These are phyloP conservation scores for Fistulina hepatica DNA, from an alignment of 1,284 basidiomycete species.

Conservation along the genomic window DNA sequence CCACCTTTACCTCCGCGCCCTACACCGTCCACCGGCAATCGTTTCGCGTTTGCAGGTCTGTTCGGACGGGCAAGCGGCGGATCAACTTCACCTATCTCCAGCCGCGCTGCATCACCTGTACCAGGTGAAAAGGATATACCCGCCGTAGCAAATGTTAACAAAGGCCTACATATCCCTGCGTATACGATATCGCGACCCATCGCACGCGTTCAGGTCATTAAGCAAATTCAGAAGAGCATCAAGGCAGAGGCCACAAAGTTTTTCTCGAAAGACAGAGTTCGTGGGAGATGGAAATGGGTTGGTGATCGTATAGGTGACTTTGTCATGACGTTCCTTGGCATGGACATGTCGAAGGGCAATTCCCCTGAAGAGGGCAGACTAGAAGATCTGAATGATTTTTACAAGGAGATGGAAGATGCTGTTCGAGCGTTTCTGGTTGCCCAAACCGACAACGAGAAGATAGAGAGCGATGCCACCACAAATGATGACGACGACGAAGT, in stretches of 20 bases:
- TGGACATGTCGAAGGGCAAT: conserved; percentile 14
- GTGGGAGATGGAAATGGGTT: conserved; percentile 45
- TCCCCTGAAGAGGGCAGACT: conserved; percentile 34
- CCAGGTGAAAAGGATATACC: too few relatives aligned
- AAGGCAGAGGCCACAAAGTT: conserved; percentile 49
- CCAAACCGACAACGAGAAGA: conserved; percentile 14
- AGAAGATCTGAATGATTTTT: conserved; percentile 46
- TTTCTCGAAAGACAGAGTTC: conserved; percentile 24
- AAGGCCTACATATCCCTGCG: conserved; percentile 41
- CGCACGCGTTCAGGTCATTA: conserved; percentile 44
- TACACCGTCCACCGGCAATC: conserved; percentile 8
- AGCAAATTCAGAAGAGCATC: conserved; percentile 40
- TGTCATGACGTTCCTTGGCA: conserved; percentile 18
- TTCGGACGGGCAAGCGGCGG: conserved; percentile 25
- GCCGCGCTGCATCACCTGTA: conserved; percentile 60
- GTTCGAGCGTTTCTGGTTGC: conserved; percentile 18
- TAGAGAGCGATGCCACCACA: conserved; percentile 14
- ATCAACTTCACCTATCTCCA: conserved; percentile 43
- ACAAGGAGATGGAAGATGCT: conserved; percentile 36
- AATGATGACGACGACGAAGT: conserved; percentile 28
- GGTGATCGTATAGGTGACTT: conserved; percentile 53
- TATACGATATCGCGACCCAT: conserved; percentile 47
- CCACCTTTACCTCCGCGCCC: background rate
- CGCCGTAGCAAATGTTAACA: too few relatives aligned
- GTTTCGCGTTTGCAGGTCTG: conserved; percentile 10